These are phyloP conservation scores for Marsdenia floribunda DNA, from an alignment of 257 asterid species.

Conservation along the genomic window DNA sequence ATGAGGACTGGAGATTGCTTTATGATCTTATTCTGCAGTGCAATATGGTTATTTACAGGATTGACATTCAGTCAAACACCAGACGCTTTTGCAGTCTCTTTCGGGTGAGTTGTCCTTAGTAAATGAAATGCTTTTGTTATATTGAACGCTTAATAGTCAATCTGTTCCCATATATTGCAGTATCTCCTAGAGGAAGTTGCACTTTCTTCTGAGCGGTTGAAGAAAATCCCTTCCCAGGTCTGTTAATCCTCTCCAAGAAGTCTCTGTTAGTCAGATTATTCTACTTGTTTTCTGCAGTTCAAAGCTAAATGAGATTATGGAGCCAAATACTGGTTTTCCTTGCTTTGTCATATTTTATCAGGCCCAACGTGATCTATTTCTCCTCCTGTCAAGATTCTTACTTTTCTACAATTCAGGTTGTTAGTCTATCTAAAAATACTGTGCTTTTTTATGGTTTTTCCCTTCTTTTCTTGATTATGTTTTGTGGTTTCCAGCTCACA, in stretches of 20 bases:
- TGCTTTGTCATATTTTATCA: constrained; percentile 21
- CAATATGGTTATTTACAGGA: constrained; percentile 44
- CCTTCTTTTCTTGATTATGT: background rate
- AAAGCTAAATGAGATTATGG: background rate
- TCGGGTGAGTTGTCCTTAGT: constrained; percentile 39
- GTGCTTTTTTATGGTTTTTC: constrained; percentile 16
- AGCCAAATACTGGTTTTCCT: background rate
- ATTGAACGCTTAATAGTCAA: background rate
- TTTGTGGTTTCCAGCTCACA: constrained; percentile 48
- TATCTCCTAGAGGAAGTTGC: constrained; percentile 91
- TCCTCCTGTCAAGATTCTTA: constrained; percentile 77
- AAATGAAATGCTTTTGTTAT: background rate
- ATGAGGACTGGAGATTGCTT: background rate
- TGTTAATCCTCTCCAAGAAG: constrained; percentile 10
- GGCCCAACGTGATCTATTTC: constrained; percentile 87
- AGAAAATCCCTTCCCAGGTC: constrained; percentile 86
- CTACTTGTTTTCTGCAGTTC: background rate
- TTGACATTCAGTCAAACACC: constrained; percentile 86
- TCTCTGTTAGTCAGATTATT: constrained; percentile 2
- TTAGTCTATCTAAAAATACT: constrained; percentile 10
- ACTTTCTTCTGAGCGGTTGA: constrained; percentile 55
- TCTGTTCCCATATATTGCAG: constrained; percentile 32
- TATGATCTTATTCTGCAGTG: background rate
- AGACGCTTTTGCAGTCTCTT: constrained; percentile 83
- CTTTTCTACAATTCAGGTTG: constrained; percentile 70